phyloP scores from a whole-genome alignment of 2,329 filamentous ascomycete species.

The Arthrobotrys megalospora region DNA sequence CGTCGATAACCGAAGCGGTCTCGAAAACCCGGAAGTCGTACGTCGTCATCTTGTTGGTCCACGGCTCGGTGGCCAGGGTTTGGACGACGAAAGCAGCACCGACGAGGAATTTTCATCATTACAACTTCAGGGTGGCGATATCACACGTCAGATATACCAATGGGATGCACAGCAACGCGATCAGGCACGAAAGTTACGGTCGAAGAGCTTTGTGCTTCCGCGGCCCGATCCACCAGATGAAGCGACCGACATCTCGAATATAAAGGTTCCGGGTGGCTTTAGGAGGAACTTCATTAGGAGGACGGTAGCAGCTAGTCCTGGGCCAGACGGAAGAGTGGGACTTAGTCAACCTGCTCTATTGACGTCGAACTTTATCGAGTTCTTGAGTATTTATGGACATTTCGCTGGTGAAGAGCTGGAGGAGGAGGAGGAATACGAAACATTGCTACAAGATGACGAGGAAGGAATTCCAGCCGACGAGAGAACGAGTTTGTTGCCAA shows the following conservation, averaged over 20 bases:
- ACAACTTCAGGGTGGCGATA: conserved; percentile 91
- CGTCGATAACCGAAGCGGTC: conserved; percentile 80
- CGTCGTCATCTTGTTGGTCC: conserved; percentile 82
- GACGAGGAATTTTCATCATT: conserved; percentile 86
- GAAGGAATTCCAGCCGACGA: conserved; percentile 72
- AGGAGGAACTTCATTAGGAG: conserved; percentile 89
- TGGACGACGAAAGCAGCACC: conserved; percentile 73
- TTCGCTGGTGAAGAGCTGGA: conserved; percentile 97
- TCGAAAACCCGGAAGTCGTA: conserved; percentile 92
- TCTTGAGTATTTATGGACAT: conserved; percentile 93
- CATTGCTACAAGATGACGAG: conserved; percentile 80
- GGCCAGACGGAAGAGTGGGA: conserved; percentile 67
- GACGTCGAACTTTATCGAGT: conserved; percentile 95
- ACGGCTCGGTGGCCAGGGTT: conserved; percentile 65
- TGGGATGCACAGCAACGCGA: conserved; percentile 86
- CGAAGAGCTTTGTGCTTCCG: conserved; percentile 86
- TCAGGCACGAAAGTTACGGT: conserved; percentile 77
- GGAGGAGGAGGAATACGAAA: conserved; percentile 84
- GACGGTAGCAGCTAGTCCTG: conserved; percentile 68
- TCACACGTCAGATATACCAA: conserved; percentile 93
- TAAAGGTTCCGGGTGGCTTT: conserved; percentile 94
- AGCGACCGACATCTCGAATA: conserved; percentile 86
- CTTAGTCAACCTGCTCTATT: conserved; percentile 76
- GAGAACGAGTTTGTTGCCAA: conserved; percentile 42
- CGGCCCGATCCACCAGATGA: conserved; percentile 85